phyloP scores from a whole-genome alignment of 768 basidiomycete species.

The Dendrothele bispora region DNA sequence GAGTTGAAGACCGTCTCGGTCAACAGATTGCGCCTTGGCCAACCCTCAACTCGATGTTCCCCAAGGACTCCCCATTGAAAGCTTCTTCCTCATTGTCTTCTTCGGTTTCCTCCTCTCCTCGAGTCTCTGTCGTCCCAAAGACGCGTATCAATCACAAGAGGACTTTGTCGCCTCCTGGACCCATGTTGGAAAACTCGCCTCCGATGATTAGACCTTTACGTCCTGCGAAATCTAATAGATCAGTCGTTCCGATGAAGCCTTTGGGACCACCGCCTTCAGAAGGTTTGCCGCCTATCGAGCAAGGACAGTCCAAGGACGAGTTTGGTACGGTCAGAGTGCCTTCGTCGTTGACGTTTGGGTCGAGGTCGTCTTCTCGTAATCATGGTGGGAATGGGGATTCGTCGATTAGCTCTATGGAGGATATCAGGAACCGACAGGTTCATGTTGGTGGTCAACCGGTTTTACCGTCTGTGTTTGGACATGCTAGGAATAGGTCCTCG shows the following conservation, averaged over 20 bases:
- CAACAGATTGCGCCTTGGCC: constrained; percentile 69
- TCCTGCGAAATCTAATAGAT: constrained; percentile 27
- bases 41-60: constrained; percentile 32
- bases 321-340: constrained; percentile 2
- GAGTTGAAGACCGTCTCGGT: constrained; percentile 30
- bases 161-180: constrained; percentile 28
- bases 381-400: constrained; percentile 17
- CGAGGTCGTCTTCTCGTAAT: constrained; percentile 35
- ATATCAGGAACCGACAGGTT: constrained; percentile 18
- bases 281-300: constrained; percentile 3
- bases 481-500: constrained; percentile 23
- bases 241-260: constrained; percentile 4
- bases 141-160: constrained; percentile 29
- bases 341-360: constrained; percentile 11
- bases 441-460: constrained; percentile 35
- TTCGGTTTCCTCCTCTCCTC: too few relatives aligned
- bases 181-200: constrained; percentile 32
- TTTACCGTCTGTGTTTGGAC: constrained; percentile 28
- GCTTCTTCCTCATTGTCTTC: neutral
- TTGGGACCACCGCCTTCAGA: constrained; percentile 6
- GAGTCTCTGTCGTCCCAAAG: constrained; percentile 9
- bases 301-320: neutral
- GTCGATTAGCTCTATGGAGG: constrained; percentile 15
- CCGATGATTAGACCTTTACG: constrained; percentile 40
- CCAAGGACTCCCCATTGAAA: neutral